phyloP scores from a whole-genome alignment of 2,329 filamentous ascomycete species.

The Fusarium succisae region DNA sequence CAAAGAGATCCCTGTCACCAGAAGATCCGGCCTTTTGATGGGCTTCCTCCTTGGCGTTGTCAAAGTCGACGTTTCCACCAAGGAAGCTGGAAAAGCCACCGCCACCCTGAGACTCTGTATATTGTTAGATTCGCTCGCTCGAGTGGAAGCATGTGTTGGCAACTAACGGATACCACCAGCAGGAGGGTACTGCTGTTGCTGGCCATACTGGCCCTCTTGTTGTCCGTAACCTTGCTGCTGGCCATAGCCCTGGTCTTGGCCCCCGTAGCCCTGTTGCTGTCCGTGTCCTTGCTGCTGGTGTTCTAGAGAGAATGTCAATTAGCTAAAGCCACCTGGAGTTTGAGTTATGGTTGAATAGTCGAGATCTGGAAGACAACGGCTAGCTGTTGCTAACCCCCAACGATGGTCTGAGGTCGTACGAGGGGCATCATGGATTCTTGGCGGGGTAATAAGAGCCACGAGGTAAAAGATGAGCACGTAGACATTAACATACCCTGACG shows the following conservation, averaged over 20 bases:
- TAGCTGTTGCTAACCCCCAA: not conserved
- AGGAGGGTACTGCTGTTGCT: constrained; percentile 36
- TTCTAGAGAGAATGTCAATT: constrained; percentile 4
- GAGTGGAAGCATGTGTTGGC: not conserved
- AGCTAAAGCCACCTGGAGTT: not conserved
- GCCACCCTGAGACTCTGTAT: constrained; percentile 48
- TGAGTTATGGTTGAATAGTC: not conserved
- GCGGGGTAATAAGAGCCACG: constrained; percentile 33
- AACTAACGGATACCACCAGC: constrained; percentile 44
- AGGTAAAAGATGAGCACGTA: not conserved
- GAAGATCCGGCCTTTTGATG: constrained; percentile 56
- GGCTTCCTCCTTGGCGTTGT: constrained; percentile 59
- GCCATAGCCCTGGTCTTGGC: constrained; percentile 17
- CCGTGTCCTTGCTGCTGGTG: constrained; percentile 19
- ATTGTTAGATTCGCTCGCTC: constrained; percentile 7
- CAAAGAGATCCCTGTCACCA: constrained; percentile 60
- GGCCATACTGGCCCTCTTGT: constrained; percentile 19
- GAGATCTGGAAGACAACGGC: not conserved
- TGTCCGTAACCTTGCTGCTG: constrained; percentile 21
- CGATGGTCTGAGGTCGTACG: not conserved
- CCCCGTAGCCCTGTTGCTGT: constrained; percentile 14
- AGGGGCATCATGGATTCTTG: constrained; percentile 33
- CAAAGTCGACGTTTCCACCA: constrained; percentile 58
- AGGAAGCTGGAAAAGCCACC: constrained; percentile 51
- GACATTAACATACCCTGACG: constrained; percentile 32